Conservation (phyloP, 768 basidiomycete species). For the Hygrophorus pudorinus region DNA sequence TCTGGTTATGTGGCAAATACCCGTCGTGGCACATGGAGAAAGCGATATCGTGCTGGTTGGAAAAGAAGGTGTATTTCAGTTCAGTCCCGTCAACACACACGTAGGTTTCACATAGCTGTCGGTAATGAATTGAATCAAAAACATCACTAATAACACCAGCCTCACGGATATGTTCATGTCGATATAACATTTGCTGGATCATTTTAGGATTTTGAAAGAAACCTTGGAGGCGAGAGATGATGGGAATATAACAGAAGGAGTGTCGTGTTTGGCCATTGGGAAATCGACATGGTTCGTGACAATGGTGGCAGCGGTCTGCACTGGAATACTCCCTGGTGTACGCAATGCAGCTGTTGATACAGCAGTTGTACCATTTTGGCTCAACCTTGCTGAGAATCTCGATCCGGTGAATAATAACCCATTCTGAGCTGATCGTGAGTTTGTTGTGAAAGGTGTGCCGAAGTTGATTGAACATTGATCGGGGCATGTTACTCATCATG, state of each 20-base stretch:
- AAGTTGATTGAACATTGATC: conserved; percentile 16
- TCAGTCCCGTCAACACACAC: conserved; percentile 19
- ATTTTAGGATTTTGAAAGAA: conserved; percentile 9
- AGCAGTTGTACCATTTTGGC: conserved; percentile 21
- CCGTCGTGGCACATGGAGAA: conserved; percentile 34
- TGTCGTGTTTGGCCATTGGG: conserved; percentile 6
- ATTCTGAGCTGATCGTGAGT: conserved; percentile 17
- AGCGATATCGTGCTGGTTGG: conserved; percentile 28
- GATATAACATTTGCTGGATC: conserved; percentile 9
- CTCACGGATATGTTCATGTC: conserved; percentile 5
- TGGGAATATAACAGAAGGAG: conserved; percentile 17
- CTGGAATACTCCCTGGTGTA: conserved; percentile 16
- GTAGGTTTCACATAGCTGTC: conserved; percentile 9
- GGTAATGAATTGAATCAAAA: conserved; percentile 25
- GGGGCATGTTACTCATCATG: conserved; percentile 17
- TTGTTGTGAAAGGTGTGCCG: conserved; percentile 16
- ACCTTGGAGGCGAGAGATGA: conserved; percentile 20
- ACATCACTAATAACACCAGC: conserved; percentile 20
- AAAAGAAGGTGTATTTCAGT: conserved; percentile 23
- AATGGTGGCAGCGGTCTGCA: conserved; percentile 5
- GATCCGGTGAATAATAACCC: conserved; percentile 14
- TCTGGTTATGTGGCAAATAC: conserved; percentile 26
- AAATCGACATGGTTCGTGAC: conserved; percentile 10
- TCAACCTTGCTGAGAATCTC: conserved; percentile 16
- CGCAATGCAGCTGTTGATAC: conserved; percentile 21